Evolutionary conservation across 1,284 basidiomycete species (phyloP).

Genomic region (Leccinum angustisporum): DNA sequence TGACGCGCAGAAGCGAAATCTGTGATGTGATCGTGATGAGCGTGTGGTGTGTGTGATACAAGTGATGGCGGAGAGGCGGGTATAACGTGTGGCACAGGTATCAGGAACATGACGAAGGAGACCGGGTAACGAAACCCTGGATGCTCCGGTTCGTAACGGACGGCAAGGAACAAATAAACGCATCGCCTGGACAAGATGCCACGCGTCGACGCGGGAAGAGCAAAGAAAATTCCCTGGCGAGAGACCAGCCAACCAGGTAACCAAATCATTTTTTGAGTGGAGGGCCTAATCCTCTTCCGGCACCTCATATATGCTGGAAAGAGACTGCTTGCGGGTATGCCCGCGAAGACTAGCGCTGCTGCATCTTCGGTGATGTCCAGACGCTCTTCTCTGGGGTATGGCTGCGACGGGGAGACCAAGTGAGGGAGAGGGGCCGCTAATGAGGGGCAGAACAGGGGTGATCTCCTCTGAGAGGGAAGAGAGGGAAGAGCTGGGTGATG

Average conservation of each 20-base stretch:
- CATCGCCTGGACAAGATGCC: conserved; percentile 22
- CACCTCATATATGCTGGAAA: conserved; percentile 35
- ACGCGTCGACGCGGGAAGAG: conserved; percentile 21
- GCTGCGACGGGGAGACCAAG: conserved; percentile 8
- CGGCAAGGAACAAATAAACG: conserved; percentile 27
- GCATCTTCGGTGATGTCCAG: conserved; percentile 31
- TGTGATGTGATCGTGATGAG: conserved; percentile 16
- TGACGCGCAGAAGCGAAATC: conserved; percentile 12
- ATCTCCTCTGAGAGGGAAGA: conserved; percentile 35
- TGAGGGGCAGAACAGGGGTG: conserved; percentile 30
- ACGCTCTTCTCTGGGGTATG: conserved; percentile 19
- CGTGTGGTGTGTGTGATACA: conserved; percentile 28
- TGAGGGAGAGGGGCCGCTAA: conserved; percentile 13
- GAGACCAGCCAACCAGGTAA: conserved; percentile 27
- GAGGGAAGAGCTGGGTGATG: conserved; percentile 35
- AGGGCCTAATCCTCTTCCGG: conserved; percentile 31
- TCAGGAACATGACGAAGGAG: conserved; percentile 27
- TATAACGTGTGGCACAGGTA: conserved; percentile 33
- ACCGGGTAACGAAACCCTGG: conserved; percentile 11
- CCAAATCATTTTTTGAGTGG: neutral
- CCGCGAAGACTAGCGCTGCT: conserved; percentile 36
- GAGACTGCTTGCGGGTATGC: conserved; percentile 33
- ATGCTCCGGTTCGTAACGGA: conserved; percentile 14
- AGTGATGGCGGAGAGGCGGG: conserved; percentile 27
- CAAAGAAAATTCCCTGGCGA: conserved; percentile 17